phyloP scores from a whole-genome alignment of 73 alveolate genomes.

The Blepharisma japonicum region DNA sequence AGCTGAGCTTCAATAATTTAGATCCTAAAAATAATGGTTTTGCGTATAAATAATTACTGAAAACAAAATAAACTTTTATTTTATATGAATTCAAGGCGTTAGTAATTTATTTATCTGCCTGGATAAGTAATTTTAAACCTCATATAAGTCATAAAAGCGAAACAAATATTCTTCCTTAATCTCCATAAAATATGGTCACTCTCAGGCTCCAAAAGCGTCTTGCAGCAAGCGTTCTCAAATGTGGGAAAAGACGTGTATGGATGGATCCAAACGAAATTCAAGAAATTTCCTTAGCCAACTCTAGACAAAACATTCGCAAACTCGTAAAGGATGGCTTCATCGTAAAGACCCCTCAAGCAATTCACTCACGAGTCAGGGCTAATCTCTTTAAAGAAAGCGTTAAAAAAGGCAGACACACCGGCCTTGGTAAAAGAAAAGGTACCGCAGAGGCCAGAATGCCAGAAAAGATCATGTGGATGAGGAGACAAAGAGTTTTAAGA shows the following conservation, averaged over 20 bases:
- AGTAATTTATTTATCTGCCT: too few relatives aligned
- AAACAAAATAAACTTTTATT: too few relatives aligned
- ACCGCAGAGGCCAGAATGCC: conserved; percentile 95
- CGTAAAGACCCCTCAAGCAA: conserved; percentile 81
- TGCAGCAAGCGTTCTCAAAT: conserved; percentile 86
- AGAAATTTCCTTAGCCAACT: conserved; percentile 62
- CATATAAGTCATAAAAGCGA: too few relatives aligned
- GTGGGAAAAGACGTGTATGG: conserved; percentile 92
- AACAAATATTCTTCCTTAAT: too few relatives aligned
- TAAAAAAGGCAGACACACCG: conserved; percentile 78
- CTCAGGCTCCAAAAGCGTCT: conserved; percentile 82
- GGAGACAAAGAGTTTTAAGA: conserved; percentile 96
- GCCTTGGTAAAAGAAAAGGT: conserved; percentile 94
- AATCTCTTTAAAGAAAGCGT: conserved; percentile 7
- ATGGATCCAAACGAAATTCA: conserved; percentile 93
- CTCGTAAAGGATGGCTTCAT: conserved; percentile 91
- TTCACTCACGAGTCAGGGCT: conserved; percentile 93
- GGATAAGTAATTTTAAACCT: too few relatives aligned
- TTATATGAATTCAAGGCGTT: too few relatives aligned
- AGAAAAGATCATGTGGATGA: conserved; percentile 83
- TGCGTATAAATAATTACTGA: too few relatives aligned
- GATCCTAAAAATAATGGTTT: too few relatives aligned
- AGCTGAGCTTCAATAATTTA: too few relatives aligned
- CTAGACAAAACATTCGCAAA: conserved; percentile 65
- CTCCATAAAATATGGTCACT: conserved; percentile 67